Conservation (phyloP, 176 grass and related monocot species). For the Ananas comosus region DNA sequence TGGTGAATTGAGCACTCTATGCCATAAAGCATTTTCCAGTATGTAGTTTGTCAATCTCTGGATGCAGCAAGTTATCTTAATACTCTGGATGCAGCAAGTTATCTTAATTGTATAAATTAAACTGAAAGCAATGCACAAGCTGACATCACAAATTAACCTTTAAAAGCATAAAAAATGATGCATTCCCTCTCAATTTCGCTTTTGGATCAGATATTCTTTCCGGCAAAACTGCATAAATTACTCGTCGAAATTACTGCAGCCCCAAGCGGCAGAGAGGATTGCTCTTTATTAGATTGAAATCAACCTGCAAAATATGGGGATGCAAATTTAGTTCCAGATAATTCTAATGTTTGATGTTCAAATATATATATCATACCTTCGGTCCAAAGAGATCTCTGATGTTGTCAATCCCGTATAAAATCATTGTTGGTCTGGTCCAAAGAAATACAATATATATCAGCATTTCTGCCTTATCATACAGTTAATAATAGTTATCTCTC, state of each 20-base stretch:
- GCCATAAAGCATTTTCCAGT: too few relatives aligned
- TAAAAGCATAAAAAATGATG: too few relatives aligned
- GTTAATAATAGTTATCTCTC: slow-evolving; percentile 2
- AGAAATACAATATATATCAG: neutral
- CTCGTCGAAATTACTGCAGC: slow-evolving; percentile 19
- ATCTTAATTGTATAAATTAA: too few relatives aligned
- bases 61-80: too few relatives aligned
- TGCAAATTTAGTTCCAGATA: slow-evolving; percentile 5
- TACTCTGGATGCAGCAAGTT: too few relatives aligned
- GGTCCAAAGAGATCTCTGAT: slow-evolving; percentile 90
- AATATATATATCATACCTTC: slow-evolving; percentile 40
- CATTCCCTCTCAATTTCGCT: too few relatives aligned
- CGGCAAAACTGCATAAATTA: neutral
- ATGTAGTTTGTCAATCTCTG: too few relatives aligned
- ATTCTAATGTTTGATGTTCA: neutral
- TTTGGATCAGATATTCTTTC: neutral
- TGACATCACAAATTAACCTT: too few relatives aligned
- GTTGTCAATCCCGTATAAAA: slow-evolving; percentile 71
- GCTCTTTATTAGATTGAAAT: slow-evolving; percentile 78
- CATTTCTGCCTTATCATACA: neutral
- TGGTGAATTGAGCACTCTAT: too few relatives aligned
- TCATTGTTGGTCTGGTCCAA: slow-evolving; percentile 76
- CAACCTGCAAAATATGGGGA: slow-evolving; percentile 44
- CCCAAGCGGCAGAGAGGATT: slow-evolving; percentile 61
- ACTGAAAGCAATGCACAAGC: too few relatives aligned